These are phyloP conservation scores for Alternaria arborescens DNA, from an alignment of 2,329 filamentous ascomycete species.

Conservation along the genomic window DNA sequence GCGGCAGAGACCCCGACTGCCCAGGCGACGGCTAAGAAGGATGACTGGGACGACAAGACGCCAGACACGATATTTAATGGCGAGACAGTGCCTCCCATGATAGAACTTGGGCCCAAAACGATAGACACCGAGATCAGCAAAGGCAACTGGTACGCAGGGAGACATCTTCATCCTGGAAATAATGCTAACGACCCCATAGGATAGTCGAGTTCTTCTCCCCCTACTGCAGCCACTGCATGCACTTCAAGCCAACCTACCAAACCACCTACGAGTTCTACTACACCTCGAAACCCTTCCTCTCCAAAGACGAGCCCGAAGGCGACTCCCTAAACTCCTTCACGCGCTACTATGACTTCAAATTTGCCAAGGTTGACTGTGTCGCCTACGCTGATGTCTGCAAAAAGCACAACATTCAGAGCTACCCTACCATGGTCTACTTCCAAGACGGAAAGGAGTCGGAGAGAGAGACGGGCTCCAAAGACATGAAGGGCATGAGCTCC, in stretches of 20 bases:
- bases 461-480: conserved; percentile 71
- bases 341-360: conserved; percentile 87
- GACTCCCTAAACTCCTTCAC: conserved; percentile 73
- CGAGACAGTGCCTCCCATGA: conserved; percentile 70
- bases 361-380: conserved; percentile 85
- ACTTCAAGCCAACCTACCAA: conserved; percentile 85
- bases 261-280: conserved; percentile 96
- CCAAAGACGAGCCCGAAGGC: conserved; percentile 57
- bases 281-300: conserved; percentile 75
- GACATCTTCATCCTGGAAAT: background rate
- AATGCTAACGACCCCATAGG: conserved; percentile 26
- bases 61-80: conserved; percentile 70
- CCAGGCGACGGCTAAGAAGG: conserved; percentile 27
- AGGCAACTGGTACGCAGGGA: conserved; percentile 69
- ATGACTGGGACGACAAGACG: conserved; percentile 40
- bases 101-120: conserved; percentile 66
- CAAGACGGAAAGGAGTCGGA: conserved; percentile 77
- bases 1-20: conserved; percentile 27
- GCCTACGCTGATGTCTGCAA: conserved; percentile 81
- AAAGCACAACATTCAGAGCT: conserved; percentile 72
- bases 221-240: conserved; percentile 73
- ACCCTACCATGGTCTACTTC: conserved; percentile 80
- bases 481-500: conserved; percentile 70
- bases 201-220: conserved; percentile 63
- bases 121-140: conserved; percentile 67